Evolutionary conservation across 331 rosid genomes (phyloP).

Genomic region (Cydonia oblonga): DNA sequence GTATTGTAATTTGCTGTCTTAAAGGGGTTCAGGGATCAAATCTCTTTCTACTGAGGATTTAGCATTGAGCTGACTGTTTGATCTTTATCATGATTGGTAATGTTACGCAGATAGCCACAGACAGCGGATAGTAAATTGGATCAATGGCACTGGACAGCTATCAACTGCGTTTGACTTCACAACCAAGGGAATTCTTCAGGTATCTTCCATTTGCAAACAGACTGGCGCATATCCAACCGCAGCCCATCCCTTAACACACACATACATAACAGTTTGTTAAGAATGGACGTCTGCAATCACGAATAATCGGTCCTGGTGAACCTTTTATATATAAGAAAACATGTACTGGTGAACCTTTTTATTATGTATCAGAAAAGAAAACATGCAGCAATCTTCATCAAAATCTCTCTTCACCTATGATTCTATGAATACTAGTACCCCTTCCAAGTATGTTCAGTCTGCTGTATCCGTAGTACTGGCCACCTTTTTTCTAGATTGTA

Average conservation of each 20-base stretch:
- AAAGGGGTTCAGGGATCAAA: neutral
- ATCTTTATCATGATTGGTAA: neutral
- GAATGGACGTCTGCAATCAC: neutral
- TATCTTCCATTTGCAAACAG: conserved; percentile 3
- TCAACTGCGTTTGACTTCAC: conserved; percentile 88
- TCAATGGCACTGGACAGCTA: conserved; percentile 63
- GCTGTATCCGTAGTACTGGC: neutral
- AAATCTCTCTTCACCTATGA: neutral
- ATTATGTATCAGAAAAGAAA: neutral
- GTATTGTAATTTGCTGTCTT: neutral
- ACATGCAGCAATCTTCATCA: neutral
- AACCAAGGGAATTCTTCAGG: conserved; percentile 90
- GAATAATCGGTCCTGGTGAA: neutral
- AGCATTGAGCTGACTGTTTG: neutral
- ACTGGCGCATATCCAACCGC: neutral
- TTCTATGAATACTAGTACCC: neutral
- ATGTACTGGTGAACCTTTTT: neutral
- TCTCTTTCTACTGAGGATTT: neutral
- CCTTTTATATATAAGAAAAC: too few relatives aligned
- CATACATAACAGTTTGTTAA: neutral
- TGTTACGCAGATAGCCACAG: conserved; percentile 55
- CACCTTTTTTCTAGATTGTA: neutral
- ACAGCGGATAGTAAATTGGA: conserved; percentile 63
- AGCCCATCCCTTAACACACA: neutral
- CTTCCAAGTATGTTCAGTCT: neutral